Percentiles rank a stretch among this genome's conserved stretches.
These are phyloP conservation scores for Tulasnella calospora DNA, from an alignment of 768 basidiomycete species.

Conservation along the genomic window DNA sequence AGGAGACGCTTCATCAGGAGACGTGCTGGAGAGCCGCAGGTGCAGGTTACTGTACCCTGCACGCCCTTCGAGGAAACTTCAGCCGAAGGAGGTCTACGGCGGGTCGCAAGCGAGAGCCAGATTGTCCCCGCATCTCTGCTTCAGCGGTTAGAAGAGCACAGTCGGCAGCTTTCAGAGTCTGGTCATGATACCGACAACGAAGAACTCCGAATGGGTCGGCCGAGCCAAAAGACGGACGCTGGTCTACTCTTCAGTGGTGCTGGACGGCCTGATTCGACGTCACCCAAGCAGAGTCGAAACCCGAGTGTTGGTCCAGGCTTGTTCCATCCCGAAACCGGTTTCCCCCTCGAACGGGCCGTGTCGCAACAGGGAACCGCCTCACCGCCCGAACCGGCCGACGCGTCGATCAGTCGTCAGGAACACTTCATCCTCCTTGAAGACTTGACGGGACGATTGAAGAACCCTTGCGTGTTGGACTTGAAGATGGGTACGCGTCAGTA, in stretches of 20 bases:
- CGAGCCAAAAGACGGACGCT: not conserved
- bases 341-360: constrained; percentile 33
- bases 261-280: not conserved
- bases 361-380: constrained; percentile 18
- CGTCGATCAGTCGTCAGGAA: constrained; percentile 74
- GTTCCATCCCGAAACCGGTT: not conserved
- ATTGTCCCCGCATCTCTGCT: constrained; percentile 31
- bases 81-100: constrained; percentile 44
- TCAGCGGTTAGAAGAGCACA: constrained; percentile 33
- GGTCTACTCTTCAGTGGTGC: not conserved
- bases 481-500: constrained; percentile 99
- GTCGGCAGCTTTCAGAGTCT: constrained; percentile 32
- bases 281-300: not conserved
- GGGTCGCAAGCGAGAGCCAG: constrained; percentile 59
- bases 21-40: constrained; percentile 33
- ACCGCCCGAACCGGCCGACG: constrained; percentile 36
- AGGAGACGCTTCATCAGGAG: constrained; percentile 43
- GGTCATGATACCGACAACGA: constrained; percentile 28
- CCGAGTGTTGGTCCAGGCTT: not conserved
- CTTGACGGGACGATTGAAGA: constrained; percentile 83
- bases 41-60: not conserved
- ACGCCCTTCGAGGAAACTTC: not conserved
- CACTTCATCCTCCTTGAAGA: constrained; percentile 99
- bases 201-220: not conserved
- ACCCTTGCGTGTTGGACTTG: constrained; percentile 92